Evolutionary conservation across 441 rosid genomes (phyloP), one percentile per base, ranked within the genome.

Genomic region (Mallotus repandus): DNA sequence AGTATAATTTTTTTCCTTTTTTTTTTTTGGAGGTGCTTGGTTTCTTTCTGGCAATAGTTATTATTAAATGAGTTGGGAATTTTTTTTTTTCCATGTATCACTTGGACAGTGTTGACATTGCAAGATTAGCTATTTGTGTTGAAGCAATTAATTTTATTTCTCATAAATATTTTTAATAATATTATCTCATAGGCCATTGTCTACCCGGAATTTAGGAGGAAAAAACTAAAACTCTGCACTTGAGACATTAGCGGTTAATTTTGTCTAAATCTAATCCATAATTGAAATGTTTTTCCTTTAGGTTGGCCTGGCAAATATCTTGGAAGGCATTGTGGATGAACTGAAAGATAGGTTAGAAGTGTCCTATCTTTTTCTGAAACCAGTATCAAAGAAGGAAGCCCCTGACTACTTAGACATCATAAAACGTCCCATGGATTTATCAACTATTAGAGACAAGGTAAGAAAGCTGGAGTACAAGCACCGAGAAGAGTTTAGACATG

Each of bases 331-430:
- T 68, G 95, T 91, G 49, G 98, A 92, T 63, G 79, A 88, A 15
- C 94, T 96, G 18, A 85, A 82, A 74, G 84, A 63, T 21, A 84
- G 83, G 67, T 79, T 78, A 53, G 95, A 86, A 69, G 85, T 96
- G 32, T 94, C 99, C 1, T 89, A 85, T 76, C 96, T 96, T 69
- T 96, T 96, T 84, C 75, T 94, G 68, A 94, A 91, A 81, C 98
- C 99, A 1, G 99, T 94, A 4, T 53, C 92, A 1, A 92, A 82
- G 88, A 96, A 96, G 80, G 98, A 94, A 64, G 98, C 99, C 70
- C 98, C 98, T 0, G 99, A 96, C 83, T 96, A 94, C 84, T 84
- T 81, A 45, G 79, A 91, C 53, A 61, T 88, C 56, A 79, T 96
- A 63, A 15, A 84, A 66, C 81, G 57, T 13, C 99, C 99, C 4